Conservation (phyloP, 1,284 basidiomycete species). For the Rhodofomes roseus region DNA sequence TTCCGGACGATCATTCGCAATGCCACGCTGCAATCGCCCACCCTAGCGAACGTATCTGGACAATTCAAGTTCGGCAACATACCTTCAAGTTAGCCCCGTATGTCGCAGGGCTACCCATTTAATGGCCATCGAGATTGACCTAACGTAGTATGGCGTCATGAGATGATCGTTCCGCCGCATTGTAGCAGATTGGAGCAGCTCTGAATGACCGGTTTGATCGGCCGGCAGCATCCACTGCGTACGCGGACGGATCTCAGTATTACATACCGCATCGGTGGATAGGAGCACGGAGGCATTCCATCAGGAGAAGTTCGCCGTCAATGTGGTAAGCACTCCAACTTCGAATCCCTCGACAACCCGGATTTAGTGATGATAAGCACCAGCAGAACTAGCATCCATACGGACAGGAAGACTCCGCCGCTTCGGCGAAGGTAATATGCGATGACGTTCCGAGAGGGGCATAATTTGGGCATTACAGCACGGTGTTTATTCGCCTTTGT, state of each 20-base stretch:
- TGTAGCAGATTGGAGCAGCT: background rate
- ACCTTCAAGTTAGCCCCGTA: background rate
- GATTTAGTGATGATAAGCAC: slow-evolving; percentile 1
- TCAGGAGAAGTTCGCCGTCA: background rate
- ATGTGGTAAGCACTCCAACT: background rate
- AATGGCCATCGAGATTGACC: no score
- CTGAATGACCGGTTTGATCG: background rate
- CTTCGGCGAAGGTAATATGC: background rate
- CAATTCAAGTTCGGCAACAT: no score
- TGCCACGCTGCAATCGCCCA: no score
- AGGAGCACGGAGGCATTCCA: background rate
- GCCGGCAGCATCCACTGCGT: background rate
- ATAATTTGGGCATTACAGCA: background rate
- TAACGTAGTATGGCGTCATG: no score
- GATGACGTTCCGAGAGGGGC: background rate
- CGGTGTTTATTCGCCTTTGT: no score
- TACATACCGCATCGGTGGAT: background rate
- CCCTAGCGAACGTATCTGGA: no score
- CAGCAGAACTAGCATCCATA: background rate
- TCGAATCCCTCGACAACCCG: background rate
- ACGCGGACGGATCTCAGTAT: background rate
- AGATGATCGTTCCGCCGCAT: no score
- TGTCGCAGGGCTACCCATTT: background rate
- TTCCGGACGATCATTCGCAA: no score
- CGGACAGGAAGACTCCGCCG: background rate